Percentiles rank a stretch among this genome's conserved stretches.
Evolutionary conservation across 2,329 filamentous ascomycete species (phyloP).

Genomic region (Microcera coccophila): DNA sequence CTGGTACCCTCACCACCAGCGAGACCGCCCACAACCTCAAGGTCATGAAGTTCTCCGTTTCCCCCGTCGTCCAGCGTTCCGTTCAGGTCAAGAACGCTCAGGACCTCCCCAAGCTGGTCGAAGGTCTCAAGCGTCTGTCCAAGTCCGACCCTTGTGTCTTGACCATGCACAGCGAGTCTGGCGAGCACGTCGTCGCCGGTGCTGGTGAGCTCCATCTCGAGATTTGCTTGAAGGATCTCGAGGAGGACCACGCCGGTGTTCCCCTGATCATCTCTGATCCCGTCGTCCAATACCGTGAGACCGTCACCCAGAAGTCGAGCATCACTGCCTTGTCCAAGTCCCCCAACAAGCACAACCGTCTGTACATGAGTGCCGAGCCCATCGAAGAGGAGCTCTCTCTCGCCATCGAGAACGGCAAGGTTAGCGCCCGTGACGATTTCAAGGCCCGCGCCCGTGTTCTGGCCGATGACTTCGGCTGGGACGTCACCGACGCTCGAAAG

Average conservation of each 20-base stretch:
- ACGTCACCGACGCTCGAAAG: slow-evolving; percentile 99
- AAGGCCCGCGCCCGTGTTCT: slow-evolving; percentile 95
- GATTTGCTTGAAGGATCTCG: slow-evolving; percentile 99
- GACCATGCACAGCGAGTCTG: slow-evolving; percentile 82
- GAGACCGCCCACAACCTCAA: slow-evolving; percentile 99
- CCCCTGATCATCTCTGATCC: slow-evolving; percentile 97
- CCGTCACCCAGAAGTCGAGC: slow-evolving; percentile 76
- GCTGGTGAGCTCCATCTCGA: slow-evolving; percentile 99
- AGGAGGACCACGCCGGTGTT: slow-evolving; percentile 98
- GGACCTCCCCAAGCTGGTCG: slow-evolving; percentile 98
- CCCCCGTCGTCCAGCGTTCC: slow-evolving; percentile 95
- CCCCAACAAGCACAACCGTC: slow-evolving; percentile 99
- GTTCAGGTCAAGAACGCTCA: slow-evolving; percentile 99
- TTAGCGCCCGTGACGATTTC: slow-evolving; percentile 95
- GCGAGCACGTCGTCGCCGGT: slow-evolving; percentile 98
- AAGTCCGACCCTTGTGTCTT: slow-evolving; percentile 99
- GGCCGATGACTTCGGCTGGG: slow-evolving; percentile 97
- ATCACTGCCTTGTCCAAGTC: slow-evolving; percentile 99
- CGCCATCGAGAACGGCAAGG: slow-evolving; percentile 89
- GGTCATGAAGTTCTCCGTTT: slow-evolving; percentile 99
- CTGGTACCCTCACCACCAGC: slow-evolving; percentile 95
- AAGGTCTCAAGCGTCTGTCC: slow-evolving; percentile 99
- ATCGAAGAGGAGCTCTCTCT: slow-evolving; percentile 86
- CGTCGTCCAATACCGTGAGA: slow-evolving; percentile 98
- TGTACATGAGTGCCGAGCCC: slow-evolving; percentile 91